Conservation (phyloP, 345 rosid species). For the Clausena lansium region DNA sequence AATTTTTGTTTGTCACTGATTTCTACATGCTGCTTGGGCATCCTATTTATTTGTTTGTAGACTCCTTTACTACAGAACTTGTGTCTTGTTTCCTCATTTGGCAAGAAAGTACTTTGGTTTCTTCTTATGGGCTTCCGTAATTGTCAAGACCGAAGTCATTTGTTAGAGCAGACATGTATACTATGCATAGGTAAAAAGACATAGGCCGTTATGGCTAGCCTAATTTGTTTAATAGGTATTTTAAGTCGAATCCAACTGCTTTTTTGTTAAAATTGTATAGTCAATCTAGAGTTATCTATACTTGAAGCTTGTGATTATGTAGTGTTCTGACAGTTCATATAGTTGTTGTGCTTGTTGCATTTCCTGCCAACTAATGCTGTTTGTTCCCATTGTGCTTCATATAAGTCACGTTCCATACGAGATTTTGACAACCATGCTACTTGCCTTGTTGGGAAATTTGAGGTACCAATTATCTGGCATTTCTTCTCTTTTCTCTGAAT, state of each 20-base stretch:
- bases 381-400: conserved; percentile 17
- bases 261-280: background rate
- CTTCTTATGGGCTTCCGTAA: background rate
- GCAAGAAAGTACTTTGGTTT: background rate
- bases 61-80: background rate
- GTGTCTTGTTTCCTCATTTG: background rate
- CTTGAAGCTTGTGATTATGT: background rate
- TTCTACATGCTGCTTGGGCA: background rate
- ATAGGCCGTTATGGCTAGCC: background rate
- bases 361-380: conserved; percentile 14
- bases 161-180: background rate
- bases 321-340: background rate
- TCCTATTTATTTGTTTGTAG: background rate
- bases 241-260: too few species aligned
- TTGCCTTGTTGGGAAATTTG: conserved; percentile 78
- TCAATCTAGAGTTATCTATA: background rate
- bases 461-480: conserved; percentile 45
- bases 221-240: background rate
- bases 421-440: conserved; percentile 85
- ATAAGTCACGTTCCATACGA: conserved; percentile 76
- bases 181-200: background rate
- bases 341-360: background rate
- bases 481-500: background rate
- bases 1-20: background rate
- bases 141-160: background rate